Evolutionary conservation across 768 basidiomycete species (phyloP), one percentile per base, ranked within the genome.

Genomic region (Auricularia cornea): DNA sequence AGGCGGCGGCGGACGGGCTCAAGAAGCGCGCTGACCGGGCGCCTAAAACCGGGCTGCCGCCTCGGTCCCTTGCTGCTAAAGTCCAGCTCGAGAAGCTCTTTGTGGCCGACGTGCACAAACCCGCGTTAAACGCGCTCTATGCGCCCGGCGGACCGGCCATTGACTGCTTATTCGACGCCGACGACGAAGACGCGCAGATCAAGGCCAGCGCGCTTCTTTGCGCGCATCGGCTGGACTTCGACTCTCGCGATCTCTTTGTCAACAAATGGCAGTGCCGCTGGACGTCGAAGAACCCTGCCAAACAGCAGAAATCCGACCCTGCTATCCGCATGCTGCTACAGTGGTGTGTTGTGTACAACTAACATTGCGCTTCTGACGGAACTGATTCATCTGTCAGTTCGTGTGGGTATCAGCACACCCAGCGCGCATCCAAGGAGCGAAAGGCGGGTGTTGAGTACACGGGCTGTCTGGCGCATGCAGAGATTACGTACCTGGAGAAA

Each of bases 401-500:
- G 20, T 60, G 60, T 29, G 60, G 61, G 3, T 28, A 14, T 41
- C 11, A 59, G 18, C 62, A 64, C 28, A n/a, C 35, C 18, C 12
- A 31, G 48, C 14, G 59, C 54, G 38, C 8, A 8, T 40, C 8
- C 38, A 40, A 40, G 65, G n/a, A 18, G n/a, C 60, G 52, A 3
- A 63, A 63, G 3, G 41, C 26, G 26, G 31, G 56, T 28, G 60
- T 59, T 62, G 52, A 63, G 23, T 75, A 71, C 64, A 72, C 72
- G 6, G 73, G 72, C 14, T 78, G 77, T 62, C 68, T 75, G 8
- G 77, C 73, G 1, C 76, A 77, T 66, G 71, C 66, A 0, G 77
- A 77, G 8, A 63, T 78, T 41, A 74, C 71, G 1, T 68, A 67
- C 29, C 62, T 23, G 60, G 48, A 11, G 28, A 38, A 59, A 18